Conservation (phyloP, 345 rosid species). For the Barbarea vulgaris region DNA sequence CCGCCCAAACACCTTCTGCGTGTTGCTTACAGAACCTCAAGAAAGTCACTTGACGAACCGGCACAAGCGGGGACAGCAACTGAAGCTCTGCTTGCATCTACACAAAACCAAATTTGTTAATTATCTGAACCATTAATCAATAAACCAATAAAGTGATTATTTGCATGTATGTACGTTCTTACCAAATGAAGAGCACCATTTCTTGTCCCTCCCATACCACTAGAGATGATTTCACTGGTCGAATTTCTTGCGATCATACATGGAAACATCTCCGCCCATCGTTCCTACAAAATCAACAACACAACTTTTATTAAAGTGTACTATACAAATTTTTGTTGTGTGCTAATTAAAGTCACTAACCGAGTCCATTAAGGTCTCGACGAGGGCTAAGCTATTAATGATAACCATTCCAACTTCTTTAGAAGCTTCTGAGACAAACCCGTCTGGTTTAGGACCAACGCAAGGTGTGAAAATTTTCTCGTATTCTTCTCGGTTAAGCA, state of each 20-base stretch:
- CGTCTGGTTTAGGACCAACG: conserved; percentile 65
- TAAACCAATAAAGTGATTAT: background rate
- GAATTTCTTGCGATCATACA: conserved; percentile 72
- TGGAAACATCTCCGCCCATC: conserved; percentile 96
- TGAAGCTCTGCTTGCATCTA: conserved; percentile 95
- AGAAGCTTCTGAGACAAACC: conserved; percentile 81
- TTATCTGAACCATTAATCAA: background rate
- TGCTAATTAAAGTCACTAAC: conserved; percentile 44
- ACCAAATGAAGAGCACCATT: conserved; percentile 91
- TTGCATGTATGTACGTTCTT: background rate
- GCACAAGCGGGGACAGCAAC: conserved; percentile 88
- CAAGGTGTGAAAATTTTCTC: conserved; percentile 59
- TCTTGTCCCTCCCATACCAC: conserved; percentile 86
- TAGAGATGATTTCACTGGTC: conserved; percentile 67
- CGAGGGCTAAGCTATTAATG: conserved; percentile 86
- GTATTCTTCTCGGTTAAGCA: conserved; percentile 51
- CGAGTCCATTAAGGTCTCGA: conserved; percentile 91
- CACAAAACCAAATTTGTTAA: background rate
- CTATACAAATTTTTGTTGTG: background rate
- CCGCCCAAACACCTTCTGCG: conserved; percentile 91
- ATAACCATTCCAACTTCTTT: conserved; percentile 81
- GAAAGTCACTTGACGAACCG: conserved; percentile 82
- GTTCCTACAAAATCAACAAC: conserved; percentile 39
- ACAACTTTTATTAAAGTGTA: background rate
- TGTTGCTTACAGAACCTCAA: conserved; percentile 93